phyloP scores from a whole-genome alignment of 129 eudicot species.

The Flaveria robusta region DNA sequence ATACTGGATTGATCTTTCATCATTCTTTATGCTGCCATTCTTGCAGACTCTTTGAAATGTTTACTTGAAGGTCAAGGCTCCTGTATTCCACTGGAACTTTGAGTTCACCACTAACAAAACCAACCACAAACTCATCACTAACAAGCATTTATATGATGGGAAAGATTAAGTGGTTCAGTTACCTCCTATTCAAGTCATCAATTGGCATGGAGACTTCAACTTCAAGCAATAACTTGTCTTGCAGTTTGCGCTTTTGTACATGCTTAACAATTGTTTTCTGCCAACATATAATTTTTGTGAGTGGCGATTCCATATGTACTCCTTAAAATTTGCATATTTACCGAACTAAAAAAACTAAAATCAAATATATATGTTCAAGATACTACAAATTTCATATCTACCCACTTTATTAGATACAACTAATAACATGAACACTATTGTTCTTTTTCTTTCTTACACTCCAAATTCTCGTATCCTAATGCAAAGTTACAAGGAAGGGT shows the following conservation, averaged over 20 bases:
- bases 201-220: conserved; percentile 80
- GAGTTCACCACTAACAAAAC: conserved; percentile 55
- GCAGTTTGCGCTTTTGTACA: conserved; percentile 47
- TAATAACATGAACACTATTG: background rate
- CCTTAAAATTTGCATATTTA: background rate
- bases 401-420: background rate
- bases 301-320: background rate
- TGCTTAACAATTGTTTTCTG: conserved; percentile 64
- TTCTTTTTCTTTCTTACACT: background rate
- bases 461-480: background rate
- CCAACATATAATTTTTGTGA: background rate
- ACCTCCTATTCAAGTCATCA: conserved; percentile 66
- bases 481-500: background rate
- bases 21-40: background rate
- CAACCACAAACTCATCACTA: background rate
- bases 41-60: background rate
- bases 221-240: conserved; percentile 54
- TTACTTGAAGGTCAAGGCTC: conserved; percentile 55
- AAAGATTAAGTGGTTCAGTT: background rate
- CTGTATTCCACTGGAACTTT: conserved; percentile 59
- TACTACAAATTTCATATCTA: background rate
- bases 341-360: background rate
- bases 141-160: background rate
- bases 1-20: background rate
- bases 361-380: background rate